A percentile compares a stretch with the other conserved stretches of the same genome.
These are phyloP conservation scores for Dillenia suffruticosa DNA, from an alignment of 164 flowering plant genomes.

Conservation along the genomic window DNA sequence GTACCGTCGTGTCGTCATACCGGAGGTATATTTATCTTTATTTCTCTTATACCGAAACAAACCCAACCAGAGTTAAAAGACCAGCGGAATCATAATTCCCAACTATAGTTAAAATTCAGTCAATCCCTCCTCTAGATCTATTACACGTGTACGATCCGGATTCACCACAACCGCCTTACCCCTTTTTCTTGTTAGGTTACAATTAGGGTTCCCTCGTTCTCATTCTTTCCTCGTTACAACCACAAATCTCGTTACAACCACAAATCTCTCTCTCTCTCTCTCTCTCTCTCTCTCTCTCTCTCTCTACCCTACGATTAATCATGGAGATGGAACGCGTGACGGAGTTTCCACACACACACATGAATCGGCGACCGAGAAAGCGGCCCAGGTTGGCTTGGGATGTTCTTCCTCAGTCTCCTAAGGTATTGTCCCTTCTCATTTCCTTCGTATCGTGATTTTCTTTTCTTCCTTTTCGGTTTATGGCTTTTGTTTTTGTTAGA, in stretches of 20 bases:
- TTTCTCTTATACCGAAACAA: too few species aligned
- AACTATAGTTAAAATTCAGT: too few species aligned
- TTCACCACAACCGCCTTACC: too few species aligned
- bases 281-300: constrained; percentile 6
- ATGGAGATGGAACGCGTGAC: constrained; percentile 72
- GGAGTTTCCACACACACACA: constrained; percentile 43
- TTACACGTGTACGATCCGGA: too few species aligned
- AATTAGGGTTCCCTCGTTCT: too few species aligned
- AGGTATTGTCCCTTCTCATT: constrained; percentile 32
- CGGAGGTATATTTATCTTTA: too few species aligned
- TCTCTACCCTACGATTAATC: background rate
- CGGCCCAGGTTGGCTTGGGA: constrained; percentile 74
- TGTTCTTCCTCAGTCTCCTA: constrained; percentile 35
- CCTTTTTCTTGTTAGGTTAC: too few species aligned
- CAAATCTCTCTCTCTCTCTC: background rate
- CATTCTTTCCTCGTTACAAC: background rate
- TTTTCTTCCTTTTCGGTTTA: constrained; percentile 1
- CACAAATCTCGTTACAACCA: background rate
- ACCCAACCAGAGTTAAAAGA: too few species aligned
- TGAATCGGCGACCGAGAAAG: constrained; percentile 64
- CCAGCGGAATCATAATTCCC: too few species aligned
- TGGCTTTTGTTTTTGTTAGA: constrained; percentile 15
- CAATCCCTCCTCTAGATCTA: too few species aligned
- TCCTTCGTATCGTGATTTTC: background rate
- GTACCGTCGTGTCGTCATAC: too few species aligned